phyloP scores from a whole-genome alignment of 192 early-diverging fungal species.

The Coemansia sp. region DNA sequence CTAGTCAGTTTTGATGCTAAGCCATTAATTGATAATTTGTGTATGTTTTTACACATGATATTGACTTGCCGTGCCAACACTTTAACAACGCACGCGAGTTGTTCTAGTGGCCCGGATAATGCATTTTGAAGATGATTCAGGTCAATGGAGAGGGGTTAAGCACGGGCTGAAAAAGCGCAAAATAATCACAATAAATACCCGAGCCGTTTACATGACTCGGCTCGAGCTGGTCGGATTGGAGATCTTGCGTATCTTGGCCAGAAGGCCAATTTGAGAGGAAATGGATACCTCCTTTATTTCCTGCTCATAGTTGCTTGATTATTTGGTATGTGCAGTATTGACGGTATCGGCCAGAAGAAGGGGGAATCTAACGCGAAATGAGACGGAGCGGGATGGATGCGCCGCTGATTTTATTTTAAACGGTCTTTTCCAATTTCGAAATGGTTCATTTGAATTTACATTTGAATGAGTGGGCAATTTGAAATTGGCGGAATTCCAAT shows the following conservation, averaged over 20 bases:
- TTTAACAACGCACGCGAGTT: background rate
- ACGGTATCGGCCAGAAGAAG: too few species aligned
- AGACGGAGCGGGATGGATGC: background rate
- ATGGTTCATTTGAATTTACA: too few species aligned
- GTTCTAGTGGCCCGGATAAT: background rate
- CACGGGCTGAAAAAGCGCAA: background rate
- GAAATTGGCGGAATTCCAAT: too few species aligned
- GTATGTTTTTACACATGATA: background rate
- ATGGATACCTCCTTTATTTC: background rate
- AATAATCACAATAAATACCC: background rate
- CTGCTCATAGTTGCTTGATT: background rate
- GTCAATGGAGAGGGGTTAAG: background rate
- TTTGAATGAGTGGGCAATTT: too few species aligned
- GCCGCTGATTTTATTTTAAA: background rate
- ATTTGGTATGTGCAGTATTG: background rate
- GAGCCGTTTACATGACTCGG: background rate
- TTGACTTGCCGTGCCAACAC: background rate
- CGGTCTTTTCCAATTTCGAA: too few species aligned
- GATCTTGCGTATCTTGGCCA: background rate
- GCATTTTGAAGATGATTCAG: too few species aligned
- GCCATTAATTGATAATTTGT: background rate
- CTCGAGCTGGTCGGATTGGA: background rate
- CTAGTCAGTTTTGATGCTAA: background rate
- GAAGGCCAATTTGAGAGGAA: background rate
- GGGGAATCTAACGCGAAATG: too few species aligned